phyloP scores from a whole-genome alignment of 2,329 filamentous ascomycete genomes.

The Magnaporthiopsis poae region DNA sequence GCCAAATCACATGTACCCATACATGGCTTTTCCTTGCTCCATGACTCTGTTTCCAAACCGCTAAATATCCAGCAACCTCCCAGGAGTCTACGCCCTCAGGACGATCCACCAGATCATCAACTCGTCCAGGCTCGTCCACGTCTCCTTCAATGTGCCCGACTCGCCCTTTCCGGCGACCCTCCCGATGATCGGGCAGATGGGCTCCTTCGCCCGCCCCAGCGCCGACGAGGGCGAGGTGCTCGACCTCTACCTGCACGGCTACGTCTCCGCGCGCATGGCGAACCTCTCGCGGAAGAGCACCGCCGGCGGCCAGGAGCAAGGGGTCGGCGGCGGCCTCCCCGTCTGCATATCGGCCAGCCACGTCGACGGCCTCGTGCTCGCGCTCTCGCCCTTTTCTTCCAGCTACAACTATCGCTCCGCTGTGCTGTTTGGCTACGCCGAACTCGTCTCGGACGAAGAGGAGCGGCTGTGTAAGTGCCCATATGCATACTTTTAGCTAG shows the following conservation, averaged over 20 bases:
- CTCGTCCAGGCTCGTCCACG: constrained; percentile 61
- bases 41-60: neutral
- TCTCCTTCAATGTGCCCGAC: constrained; percentile 59
- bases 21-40: neutral
- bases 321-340: constrained; percentile 48
- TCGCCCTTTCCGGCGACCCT: constrained; percentile 67
- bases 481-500: neutral
- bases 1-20: neutral
- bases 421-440: constrained; percentile 65
- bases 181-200: constrained; percentile 80
- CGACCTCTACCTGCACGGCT: constrained; percentile 75
- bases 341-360: constrained; percentile 63
- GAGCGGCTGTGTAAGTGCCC: constrained; percentile 52
- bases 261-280: constrained; percentile 70
- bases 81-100: constrained; percentile 61
- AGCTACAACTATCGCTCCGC: constrained; percentile 81
- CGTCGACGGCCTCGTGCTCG: constrained; percentile 70
- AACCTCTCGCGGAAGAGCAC: constrained; percentile 40
- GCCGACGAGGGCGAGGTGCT: constrained; percentile 53
- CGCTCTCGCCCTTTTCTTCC: constrained; percentile 70
- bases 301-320: constrained; percentile 12
- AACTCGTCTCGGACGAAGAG: constrained; percentile 51
- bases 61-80: neutral
- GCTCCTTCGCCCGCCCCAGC: constrained; percentile 55
- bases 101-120: constrained; percentile 71